Evolutionary conservation across 495 filamentous ascomycete genomes (phyloP).

Genomic region (Pyrenopolyporus hunteri): DNA sequence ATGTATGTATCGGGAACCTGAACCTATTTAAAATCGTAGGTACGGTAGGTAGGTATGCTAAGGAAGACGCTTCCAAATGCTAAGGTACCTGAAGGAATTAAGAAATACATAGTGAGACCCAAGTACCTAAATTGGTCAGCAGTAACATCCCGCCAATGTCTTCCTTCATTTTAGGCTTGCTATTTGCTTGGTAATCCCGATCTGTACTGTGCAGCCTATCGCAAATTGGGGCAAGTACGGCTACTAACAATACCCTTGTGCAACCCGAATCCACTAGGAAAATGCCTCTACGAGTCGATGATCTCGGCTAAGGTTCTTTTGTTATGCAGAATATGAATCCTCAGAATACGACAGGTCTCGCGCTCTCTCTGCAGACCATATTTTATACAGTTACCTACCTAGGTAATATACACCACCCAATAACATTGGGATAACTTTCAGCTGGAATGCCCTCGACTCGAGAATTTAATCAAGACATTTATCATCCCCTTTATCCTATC

Average conservation of each 20-base stretch:
- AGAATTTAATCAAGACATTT: slow-evolving; percentile 36
- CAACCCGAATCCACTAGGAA: slow-evolving; percentile 15
- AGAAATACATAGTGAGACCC: too few relatives aligned
- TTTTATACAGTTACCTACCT: too few relatives aligned
- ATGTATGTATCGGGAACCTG: too few relatives aligned
- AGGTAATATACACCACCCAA: too few relatives aligned
- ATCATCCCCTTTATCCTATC: slow-evolving; percentile 17
- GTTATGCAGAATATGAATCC: slow-evolving; percentile 29
- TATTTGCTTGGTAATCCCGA: slow-evolving; percentile 22
- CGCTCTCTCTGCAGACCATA: too few relatives aligned
- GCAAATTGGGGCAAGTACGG: slow-evolving; percentile 14
- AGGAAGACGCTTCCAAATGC: too few relatives aligned
- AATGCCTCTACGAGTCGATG: slow-evolving; percentile 29
- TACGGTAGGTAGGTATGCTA: too few relatives aligned
- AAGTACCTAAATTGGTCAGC: too few relatives aligned
- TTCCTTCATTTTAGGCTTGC: too few relatives aligned
- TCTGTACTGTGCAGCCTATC: slow-evolving; percentile 21
- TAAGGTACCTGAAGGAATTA: too few relatives aligned
- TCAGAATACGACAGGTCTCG: slow-evolving; percentile 14
- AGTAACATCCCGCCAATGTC: too few relatives aligned
- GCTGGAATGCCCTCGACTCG: background rate
- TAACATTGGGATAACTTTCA: slow-evolving; percentile 1
- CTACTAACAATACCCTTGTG: slow-evolving; percentile 19
- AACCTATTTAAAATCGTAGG: too few relatives aligned
- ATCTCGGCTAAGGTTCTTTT: slow-evolving; percentile 30